phyloP scores from a whole-genome alignment of 805 yeast species.

The Tetrapisispora iriomotensis region DNA sequence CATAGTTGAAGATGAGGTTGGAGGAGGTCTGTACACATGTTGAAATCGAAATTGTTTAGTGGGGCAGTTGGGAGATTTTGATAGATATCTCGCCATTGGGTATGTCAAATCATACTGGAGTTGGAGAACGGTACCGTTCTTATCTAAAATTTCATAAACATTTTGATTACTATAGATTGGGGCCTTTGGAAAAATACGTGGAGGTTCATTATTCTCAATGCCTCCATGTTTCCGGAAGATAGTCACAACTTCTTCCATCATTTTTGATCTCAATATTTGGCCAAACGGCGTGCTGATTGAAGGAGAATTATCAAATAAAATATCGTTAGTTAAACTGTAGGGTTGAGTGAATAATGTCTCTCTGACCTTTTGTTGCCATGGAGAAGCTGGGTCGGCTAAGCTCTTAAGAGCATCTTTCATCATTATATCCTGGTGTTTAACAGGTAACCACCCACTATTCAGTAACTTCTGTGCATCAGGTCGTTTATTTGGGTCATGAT shows the following conservation, averaged over 20 bases:
- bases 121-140: conserved; percentile 79
- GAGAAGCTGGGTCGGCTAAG: conserved; percentile 80
- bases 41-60: conserved; percentile 65
- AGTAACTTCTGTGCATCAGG: conserved; percentile 73
- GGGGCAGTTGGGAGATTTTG: conserved; percentile 40
- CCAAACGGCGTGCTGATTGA: conserved; percentile 32
- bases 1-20: conserved; percentile 41
- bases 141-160: conserved; percentile 73
- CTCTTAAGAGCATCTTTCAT: conserved; percentile 82
- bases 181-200: conserved; percentile 72
- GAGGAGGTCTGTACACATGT: conserved; percentile 67
- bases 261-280: conserved; percentile 47
- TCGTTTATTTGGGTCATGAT: conserved; percentile 68
- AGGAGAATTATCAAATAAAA: conserved; percentile 56
- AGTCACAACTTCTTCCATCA: conserved; percentile 48
- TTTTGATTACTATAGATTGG: conserved; percentile 57
- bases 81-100: conserved; percentile 80
- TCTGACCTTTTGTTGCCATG: conserved; percentile 90
- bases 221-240: conserved; percentile 83
- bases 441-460: conserved; percentile 76
- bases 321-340: conserved; percentile 72
- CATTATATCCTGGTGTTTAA: conserved; percentile 80
- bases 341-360: conserved; percentile 80
- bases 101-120: conserved; percentile 82
- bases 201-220: conserved; percentile 55